These are phyloP conservation scores for Chytridiales sp. DNA, from an alignment of 371 early-diverging fungal genomes.

Conservation along the genomic window DNA sequence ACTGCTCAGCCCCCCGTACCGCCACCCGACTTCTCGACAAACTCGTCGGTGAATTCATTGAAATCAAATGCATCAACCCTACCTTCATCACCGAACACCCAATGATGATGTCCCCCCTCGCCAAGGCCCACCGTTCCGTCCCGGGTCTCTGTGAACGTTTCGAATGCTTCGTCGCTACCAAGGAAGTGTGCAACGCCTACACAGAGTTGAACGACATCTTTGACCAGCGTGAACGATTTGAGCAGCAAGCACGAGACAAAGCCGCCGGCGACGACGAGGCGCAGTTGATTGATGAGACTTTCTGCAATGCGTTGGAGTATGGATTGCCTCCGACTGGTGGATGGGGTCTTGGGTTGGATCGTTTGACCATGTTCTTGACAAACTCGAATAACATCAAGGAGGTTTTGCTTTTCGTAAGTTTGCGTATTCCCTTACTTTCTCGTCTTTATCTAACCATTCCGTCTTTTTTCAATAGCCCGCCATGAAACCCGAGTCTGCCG, in stretches of 20 bases:
- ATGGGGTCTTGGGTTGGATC: conserved; percentile 93
- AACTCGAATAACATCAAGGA: conserved; percentile 98
- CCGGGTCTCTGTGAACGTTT: conserved; percentile 98
- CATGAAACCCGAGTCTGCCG: conserved; percentile 51
- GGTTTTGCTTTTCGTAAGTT: conserved; percentile 92
- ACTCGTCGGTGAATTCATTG: conserved; percentile 97
- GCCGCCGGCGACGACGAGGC: conserved; percentile 99
- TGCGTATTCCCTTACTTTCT: conserved; percentile 13
- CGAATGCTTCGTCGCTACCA: conserved; percentile 98
- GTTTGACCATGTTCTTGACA: conserved; percentile 98
- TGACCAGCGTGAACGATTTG: conserved; percentile 96
- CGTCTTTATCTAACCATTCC: neutral
- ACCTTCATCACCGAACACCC: conserved; percentile 99
- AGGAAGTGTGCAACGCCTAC: conserved; percentile 99
- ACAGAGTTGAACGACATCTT: conserved; percentile 99
- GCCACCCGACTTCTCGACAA: conserved; percentile 96
- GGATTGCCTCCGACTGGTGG: conserved; percentile 97
- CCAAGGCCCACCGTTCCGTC: conserved; percentile 94
- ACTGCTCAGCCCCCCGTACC: conserved; percentile 94
- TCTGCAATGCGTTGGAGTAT: conserved; percentile 97
- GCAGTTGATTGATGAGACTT: conserved; percentile 97
- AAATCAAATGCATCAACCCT: conserved; percentile 93
- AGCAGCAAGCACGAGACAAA: conserved; percentile 95
- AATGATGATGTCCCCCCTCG: conserved; percentile 98
- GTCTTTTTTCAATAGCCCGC: conserved; percentile 38